Percentiles rank a stretch among this genome's conserved stretches.
phyloP scores from a whole-genome alignment of 192 early-diverging fungal genomes.

The Entophlyctis luteolus region DNA sequence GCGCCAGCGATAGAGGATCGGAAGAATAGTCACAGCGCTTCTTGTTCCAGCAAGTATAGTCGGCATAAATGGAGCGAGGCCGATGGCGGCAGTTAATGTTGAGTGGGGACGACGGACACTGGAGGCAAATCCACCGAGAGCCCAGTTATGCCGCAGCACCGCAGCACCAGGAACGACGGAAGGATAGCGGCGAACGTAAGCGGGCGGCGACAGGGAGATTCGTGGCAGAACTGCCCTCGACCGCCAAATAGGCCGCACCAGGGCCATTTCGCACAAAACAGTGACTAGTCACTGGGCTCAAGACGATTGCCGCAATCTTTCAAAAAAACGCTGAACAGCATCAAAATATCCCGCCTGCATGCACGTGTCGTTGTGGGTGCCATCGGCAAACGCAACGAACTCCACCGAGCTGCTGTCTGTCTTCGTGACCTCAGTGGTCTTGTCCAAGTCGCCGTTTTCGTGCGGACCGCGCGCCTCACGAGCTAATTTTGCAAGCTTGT shows the following conservation, averaged over 20 bases:
- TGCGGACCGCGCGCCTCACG: slow-evolving; percentile 26
- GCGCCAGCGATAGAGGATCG: slow-evolving; percentile 6
- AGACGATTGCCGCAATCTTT: no score
- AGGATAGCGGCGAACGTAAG: no score
- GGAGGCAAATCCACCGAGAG: no score
- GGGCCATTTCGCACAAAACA: no score
- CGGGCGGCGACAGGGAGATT: no score
- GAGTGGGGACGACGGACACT: no score
- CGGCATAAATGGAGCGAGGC: not conserved
- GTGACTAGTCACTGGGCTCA: no score
- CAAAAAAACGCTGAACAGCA: not conserved
- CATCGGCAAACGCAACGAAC: not conserved
- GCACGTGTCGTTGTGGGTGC: not conserved
- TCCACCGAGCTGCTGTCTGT: not conserved
- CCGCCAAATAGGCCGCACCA: no score
- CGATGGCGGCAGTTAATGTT: no score
- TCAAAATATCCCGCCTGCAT: not conserved
- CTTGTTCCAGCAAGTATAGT: not conserved
- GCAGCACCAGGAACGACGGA: no score
- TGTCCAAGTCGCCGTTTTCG: not conserved
- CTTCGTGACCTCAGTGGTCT: not conserved
- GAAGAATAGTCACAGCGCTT: not conserved
- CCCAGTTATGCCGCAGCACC: no score
- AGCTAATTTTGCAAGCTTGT: slow-evolving; percentile 61
- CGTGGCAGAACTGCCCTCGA: no score